phyloP scores from a whole-genome alignment of 2,329 filamentous ascomycete species.

The Curvularia sp. region DNA sequence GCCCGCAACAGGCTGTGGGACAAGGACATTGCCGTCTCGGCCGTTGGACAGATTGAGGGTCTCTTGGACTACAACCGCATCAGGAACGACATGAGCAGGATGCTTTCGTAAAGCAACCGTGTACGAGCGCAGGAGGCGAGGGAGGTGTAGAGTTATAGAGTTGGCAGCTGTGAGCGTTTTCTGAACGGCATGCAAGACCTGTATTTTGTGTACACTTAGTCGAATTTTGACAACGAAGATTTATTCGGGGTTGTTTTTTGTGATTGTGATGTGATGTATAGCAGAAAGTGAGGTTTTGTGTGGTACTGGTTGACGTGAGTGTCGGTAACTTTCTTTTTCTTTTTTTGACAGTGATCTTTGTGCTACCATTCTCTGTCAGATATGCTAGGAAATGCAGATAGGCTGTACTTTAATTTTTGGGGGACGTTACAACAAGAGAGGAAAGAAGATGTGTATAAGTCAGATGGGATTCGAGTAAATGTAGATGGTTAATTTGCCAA shows the following conservation, averaged over 20 bases:
- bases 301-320: too few species aligned
- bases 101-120: constrained; percentile 52
- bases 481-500: too few species aligned
- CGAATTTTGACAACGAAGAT: constrained; percentile 43
- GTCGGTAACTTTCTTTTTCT: too few species aligned
- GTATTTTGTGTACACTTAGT: constrained; percentile 49
- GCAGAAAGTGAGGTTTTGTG: too few species aligned
- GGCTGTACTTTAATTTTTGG: background rate
- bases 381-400: background rate
- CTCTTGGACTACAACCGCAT: constrained; percentile 77
- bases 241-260: constrained; percentile 15
- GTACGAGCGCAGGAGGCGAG: background rate
- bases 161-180: constrained; percentile 19
- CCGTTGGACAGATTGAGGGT: constrained; percentile 91
- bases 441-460: background rate
- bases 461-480: too few species aligned
- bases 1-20: constrained; percentile 97
- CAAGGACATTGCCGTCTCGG: constrained; percentile 91
- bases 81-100: constrained; percentile 87
- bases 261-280: background rate
- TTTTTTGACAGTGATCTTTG: background rate
- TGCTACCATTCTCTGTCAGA: background rate
- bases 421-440: background rate
- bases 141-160: constrained; percentile 26
- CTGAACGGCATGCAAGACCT: constrained; percentile 19